Base-by-base conservation (phyloP, 2,329 filamentous ascomycete species). In the Aspergillus udagawae region DNA sequence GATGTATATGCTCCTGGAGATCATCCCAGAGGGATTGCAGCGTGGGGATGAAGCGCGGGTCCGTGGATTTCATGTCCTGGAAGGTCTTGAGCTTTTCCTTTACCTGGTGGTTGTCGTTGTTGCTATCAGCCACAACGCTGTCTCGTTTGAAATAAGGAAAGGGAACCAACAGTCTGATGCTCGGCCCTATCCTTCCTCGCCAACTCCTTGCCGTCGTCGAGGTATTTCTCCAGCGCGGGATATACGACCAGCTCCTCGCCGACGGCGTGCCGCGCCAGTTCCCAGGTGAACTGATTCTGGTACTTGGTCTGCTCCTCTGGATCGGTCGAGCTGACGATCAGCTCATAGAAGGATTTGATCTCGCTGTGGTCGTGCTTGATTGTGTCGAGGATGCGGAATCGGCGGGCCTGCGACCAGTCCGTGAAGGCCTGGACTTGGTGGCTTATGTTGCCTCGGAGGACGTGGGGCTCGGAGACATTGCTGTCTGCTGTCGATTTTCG, bases 241-340 rank as follows among this genome's bases (percentile, higher is more conserved):
- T 84, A 84, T 2, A 85, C 71, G 8, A 85, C 70, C 32, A 83
- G 66, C 60, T 83, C 81, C 60, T 83, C 79, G 12, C 75, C 79
- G 53, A 83, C 73, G 0, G 76, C 71, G 62, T 83, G 80, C 3
- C 81, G 78, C 32, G 80, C 77, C 1, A 83, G 68, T 59, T 82
- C 79, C 80, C 81, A 83, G 25, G 75, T 77, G 60, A 83, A 79
- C 57, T 80, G 75, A 60, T 83, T 83, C 57, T 79, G 76, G 62
- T 71, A 82, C 20, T 77, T 74, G 21, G 71, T 73, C 59, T 78
- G 73, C 47, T 78, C 71, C 44, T 81, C 80, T 12, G 67, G 63
- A 54, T 80, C 73, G 7, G 62, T 66, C 6, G 75, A 70, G 23
- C 71, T 70, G 51, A 79, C 59, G 51, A 82, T 73, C 23, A 75